These are phyloP conservation scores for Vigna angularis DNA, from an alignment of 306 rosid species.

Conservation along the genomic window DNA sequence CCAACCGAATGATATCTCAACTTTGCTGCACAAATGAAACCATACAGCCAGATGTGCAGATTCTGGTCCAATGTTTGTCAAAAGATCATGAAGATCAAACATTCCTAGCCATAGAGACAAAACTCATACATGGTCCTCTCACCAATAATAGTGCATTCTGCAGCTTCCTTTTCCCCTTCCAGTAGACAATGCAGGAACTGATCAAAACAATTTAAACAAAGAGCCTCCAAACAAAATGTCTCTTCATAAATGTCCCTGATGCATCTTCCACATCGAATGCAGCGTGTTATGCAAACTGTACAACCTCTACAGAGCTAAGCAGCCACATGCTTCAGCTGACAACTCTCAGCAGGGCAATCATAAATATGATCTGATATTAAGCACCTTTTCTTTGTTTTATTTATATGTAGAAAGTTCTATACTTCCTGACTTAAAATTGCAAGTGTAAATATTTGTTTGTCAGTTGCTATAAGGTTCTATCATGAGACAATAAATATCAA, in stretches of 20 bases:
- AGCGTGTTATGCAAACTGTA: slow-evolving; percentile 71
- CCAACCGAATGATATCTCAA: slow-evolving; percentile 22
- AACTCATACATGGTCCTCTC: slow-evolving; percentile 47
- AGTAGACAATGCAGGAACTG: slow-evolving; percentile 45
- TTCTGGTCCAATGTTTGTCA: slow-evolving; percentile 31
- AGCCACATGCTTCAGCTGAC: slow-evolving; percentile 57
- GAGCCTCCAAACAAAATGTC: slow-evolving; percentile 71
- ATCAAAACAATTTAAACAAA: slow-evolving; percentile 63
- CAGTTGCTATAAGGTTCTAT: too few relatives aligned
- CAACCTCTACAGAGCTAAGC: slow-evolving; percentile 72
- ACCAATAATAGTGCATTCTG: slow-evolving; percentile 45
- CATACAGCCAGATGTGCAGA: slow-evolving; percentile 13
- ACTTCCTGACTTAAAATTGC: too few relatives aligned
- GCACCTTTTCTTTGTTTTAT: too few relatives aligned
- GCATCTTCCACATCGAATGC: slow-evolving; percentile 77
- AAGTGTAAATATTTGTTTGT: too few relatives aligned
- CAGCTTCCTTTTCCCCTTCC: slow-evolving; percentile 39
- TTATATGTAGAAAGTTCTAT: too few relatives aligned
- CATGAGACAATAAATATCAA: too few relatives aligned
- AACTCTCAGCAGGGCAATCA: slow-evolving; percentile 74
- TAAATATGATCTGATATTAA: too few relatives aligned
- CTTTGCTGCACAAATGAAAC: slow-evolving; percentile 2
- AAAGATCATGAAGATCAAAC: slow-evolving; percentile 1
- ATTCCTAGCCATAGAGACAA: slow-evolving; percentile 54
- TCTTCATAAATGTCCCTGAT: slow-evolving; percentile 72